phyloP scores from a whole-genome alignment of 108 stramenopile genomes.

The Craspedostauros australis region DNA sequence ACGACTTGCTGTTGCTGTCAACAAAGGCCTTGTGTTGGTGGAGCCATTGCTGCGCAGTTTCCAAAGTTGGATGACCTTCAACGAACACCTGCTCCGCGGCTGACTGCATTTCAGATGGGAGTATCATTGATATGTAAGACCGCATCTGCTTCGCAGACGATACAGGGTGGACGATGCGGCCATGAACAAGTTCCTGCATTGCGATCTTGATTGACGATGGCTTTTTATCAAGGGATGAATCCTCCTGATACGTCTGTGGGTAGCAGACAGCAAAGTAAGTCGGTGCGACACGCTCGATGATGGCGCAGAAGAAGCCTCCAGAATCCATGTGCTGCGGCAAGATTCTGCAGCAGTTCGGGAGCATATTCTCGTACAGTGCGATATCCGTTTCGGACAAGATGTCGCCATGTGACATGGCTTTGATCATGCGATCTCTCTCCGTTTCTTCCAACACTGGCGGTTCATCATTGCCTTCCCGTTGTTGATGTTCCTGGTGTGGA shows the following conservation, averaged over 20 bases:
- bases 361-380: not conserved
- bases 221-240: not conserved
- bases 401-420: no score
- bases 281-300: constrained; percentile 8
- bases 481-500: no score
- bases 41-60: constrained; percentile 4
- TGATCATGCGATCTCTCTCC: no score
- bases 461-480: not conserved
- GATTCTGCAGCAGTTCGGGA: constrained; percentile 1
- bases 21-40: constrained; percentile 5
- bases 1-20: not conserved
- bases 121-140: not conserved
- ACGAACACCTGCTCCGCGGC: not conserved
- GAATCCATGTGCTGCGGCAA: not conserved
- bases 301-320: not conserved
- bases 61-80: constrained; percentile 7
- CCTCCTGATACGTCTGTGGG: not conserved
- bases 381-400: not conserved
- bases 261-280: constrained; percentile 5
- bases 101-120: not conserved
- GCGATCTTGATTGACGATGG: no score
- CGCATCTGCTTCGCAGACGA: not conserved
- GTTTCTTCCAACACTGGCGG: not conserved
- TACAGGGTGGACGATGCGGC: constrained; percentile 1
- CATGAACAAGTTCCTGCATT: not conserved